Evolutionary conservation across 176 grass and related monocot genomes (phyloP).

Genomic region (Hordeum marinum): DNA sequence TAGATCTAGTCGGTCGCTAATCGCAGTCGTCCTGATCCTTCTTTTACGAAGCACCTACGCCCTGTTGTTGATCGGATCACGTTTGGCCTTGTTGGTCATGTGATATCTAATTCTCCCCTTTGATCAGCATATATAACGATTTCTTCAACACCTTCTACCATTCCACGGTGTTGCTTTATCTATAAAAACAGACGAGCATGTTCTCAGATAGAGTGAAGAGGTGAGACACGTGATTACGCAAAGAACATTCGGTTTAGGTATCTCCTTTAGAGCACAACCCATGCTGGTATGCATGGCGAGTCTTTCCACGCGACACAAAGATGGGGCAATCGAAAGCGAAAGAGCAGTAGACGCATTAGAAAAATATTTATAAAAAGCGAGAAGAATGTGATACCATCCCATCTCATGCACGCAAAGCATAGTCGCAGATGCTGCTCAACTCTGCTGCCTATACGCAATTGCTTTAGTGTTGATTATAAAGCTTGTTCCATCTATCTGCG

Average conservation of each 20-base stretch:
- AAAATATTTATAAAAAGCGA: not conserved
- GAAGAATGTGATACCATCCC: not conserved
- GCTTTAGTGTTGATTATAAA: not conserved
- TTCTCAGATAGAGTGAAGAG: not conserved
- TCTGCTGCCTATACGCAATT: not conserved
- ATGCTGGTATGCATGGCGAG: not conserved
- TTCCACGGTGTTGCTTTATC: too few species aligned
- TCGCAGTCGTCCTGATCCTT: too few species aligned
- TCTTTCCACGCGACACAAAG: not conserved
- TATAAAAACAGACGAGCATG: too few species aligned
- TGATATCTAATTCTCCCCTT: too few species aligned
- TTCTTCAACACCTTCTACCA: too few species aligned
- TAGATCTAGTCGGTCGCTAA: too few species aligned
- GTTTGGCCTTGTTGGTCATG: too few species aligned
- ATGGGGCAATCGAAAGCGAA: not conserved
- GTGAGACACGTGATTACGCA: not conserved
- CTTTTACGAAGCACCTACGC: too few species aligned
- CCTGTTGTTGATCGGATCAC: too few species aligned
- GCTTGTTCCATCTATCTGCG: not conserved
- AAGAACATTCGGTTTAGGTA: conserved; percentile 1
- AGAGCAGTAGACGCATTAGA: not conserved
- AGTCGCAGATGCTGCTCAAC: not conserved
- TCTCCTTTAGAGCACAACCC: not conserved
- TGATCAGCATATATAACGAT: too few species aligned
- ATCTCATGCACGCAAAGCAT: not conserved